Evolutionary conservation across 1,139 yeast species (phyloP).

Genomic region (Protomyces macrosporus): DNA sequence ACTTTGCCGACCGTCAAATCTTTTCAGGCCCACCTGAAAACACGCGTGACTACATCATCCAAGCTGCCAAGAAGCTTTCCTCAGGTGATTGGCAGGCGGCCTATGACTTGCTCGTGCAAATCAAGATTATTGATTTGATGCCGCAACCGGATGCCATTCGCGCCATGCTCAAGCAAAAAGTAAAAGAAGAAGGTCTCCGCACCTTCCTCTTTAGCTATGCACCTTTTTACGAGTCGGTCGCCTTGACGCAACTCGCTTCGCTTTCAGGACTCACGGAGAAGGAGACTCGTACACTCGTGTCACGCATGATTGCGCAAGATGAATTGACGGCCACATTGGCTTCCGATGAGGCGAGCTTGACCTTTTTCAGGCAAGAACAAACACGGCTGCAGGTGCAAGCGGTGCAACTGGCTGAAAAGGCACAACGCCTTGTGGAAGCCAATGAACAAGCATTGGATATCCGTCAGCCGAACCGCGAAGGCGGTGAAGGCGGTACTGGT

Average conservation of each 20-base stretch:
- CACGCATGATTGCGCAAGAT: conserved; percentile 68
- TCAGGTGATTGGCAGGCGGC: conserved; percentile 87
- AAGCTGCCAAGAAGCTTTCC: conserved; percentile 85
- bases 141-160: conserved; percentile 60
- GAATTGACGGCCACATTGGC: conserved; percentile 69
- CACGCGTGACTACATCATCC: conserved; percentile 87
- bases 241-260: conserved; percentile 59
- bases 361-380: conserved; percentile 70
- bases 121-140: conserved; percentile 85
- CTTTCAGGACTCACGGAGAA: conserved; percentile 60
- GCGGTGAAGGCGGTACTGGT: conserved; percentile 16
- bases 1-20: conserved; percentile 87
- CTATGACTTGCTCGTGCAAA: conserved; percentile 61
- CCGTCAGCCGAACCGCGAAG: conserved; percentile 32
- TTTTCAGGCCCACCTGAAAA: conserved; percentile 98
- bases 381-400: conserved; percentile 86
- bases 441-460: conserved; percentile 53
- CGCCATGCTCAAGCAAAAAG: conserved; percentile 64
- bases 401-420: conserved; percentile 79
- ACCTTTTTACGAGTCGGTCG: conserved; percentile 65
- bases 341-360: conserved; percentile 54
- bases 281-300: conserved; percentile 57
- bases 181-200: conserved; percentile 85
- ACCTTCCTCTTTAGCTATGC: conserved; percentile 85
- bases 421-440: conserved; percentile 71